phyloP scores from a whole-genome alignment of 805 yeast genomes.

The Metschnikowia reukaufii region DNA sequence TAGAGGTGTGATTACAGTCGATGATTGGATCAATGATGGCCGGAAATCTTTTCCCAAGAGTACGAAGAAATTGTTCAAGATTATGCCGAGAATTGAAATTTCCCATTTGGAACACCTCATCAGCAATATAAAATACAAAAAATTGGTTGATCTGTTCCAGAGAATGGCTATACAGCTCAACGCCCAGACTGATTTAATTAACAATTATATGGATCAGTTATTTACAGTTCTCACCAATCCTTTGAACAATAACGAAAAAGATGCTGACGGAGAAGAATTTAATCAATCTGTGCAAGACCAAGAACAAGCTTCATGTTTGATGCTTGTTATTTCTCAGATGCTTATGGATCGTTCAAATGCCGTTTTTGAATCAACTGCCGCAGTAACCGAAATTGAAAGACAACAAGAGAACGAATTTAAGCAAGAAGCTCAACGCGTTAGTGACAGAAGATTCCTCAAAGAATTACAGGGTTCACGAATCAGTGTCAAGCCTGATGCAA shows the following conservation, averaged over 20 bases:
- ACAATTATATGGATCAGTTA: slow-evolving; percentile 51
- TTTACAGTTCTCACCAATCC: slow-evolving; percentile 46
- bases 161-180: slow-evolving; percentile 41
- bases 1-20: slow-evolving; percentile 18
- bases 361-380: slow-evolving; percentile 7
- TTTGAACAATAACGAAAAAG: slow-evolving; percentile 42
- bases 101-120: slow-evolving; percentile 18
- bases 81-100: slow-evolving; percentile 29
- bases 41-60: slow-evolving; percentile 30
- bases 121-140: slow-evolving; percentile 22
- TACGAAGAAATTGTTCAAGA: slow-evolving; percentile 32
- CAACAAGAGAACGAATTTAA: slow-evolving; percentile 19
- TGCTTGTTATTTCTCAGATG: slow-evolving; percentile 52
- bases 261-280: slow-evolving; percentile 76
- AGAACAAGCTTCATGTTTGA: slow-evolving; percentile 60
- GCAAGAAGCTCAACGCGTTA: slow-evolving; percentile 26
- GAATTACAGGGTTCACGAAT: slow-evolving; percentile 21
- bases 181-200: slow-evolving; percentile 50
- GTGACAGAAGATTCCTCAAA: slow-evolving; percentile 28
- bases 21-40: slow-evolving; percentile 32
- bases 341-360: slow-evolving; percentile 38
- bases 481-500: slow-evolving; percentile 31
- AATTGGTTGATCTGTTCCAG: slow-evolving; percentile 24
- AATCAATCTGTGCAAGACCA: slow-evolving; percentile 72
- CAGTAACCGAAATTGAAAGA: slow-evolving; percentile 10